Evolutionary conservation across 768 basidiomycete species (phyloP).

Genomic region (Boletus vinaceobasis): DNA sequence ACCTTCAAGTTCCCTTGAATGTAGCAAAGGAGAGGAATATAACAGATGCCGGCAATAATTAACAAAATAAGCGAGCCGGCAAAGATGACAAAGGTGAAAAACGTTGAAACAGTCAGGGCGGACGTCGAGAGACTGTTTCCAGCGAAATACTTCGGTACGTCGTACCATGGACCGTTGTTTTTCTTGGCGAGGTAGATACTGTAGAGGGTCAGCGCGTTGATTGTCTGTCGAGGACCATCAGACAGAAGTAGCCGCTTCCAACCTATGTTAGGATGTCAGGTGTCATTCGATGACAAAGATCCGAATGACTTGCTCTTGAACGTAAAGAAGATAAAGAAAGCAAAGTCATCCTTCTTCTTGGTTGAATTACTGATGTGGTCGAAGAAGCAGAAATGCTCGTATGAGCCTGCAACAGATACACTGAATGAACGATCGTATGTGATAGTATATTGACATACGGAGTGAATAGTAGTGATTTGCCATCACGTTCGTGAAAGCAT

Average conservation of each 20-base stretch:
- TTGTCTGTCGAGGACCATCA: conserved; percentile 94
- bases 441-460: conserved; percentile 49
- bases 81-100: conserved; percentile 89
- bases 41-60: conserved; percentile 79
- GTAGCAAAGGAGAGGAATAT: conserved; percentile 91
- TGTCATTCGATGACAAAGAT: background rate
- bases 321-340: conserved; percentile 98
- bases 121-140: conserved; percentile 76
- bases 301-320: conserved; percentile 79
- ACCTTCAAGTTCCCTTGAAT: conserved; percentile 98
- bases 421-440: background rate
- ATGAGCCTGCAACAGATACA: conserved; percentile 58
- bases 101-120: conserved; percentile 80
- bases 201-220: conserved; percentile 96
- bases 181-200: conserved; percentile 72
- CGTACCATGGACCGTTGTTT: conserved; percentile 54
- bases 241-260: conserved; percentile 89
- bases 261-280: conserved; percentile 38
- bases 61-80: conserved; percentile 78
- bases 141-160: conserved; percentile 75
- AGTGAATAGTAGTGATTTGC: conserved; percentile 96
- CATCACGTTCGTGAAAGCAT: conserved; percentile 97
- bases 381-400: conserved; percentile 98
- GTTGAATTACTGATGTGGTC: conserved; percentile 94
- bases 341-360: conserved; percentile 95